Percentiles rank a stretch among this genome's conserved stretches.
Conservation (phyloP, 495 filamentous ascomycete genomes). For the Hyphodiscus hymeniophilus region DNA sequence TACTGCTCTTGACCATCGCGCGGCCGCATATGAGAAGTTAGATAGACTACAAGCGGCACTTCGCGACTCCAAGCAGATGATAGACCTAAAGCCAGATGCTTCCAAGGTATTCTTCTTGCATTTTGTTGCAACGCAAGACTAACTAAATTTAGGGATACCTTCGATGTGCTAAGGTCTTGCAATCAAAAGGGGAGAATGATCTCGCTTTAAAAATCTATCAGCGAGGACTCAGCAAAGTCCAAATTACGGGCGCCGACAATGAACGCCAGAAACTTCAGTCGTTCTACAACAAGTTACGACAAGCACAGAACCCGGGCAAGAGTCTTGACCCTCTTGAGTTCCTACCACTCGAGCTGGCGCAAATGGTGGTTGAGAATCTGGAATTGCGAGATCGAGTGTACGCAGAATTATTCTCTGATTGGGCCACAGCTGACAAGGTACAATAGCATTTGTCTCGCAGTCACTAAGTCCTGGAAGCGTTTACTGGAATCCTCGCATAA, state of each 20-base stretch:
- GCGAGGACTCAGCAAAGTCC: conserved; percentile 21
- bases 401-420: neutral
- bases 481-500: conserved; percentile 17
- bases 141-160: conserved; percentile 19
- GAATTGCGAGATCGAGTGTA: conserved; percentile 20
- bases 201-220: conserved; percentile 25
- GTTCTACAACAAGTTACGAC: conserved; percentile 18
- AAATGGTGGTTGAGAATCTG: conserved; percentile 18
- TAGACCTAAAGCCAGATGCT: conserved; percentile 19
- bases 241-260: conserved; percentile 20
- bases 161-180: conserved; percentile 22
- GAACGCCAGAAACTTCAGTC: conserved; percentile 20
- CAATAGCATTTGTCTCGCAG: conserved; percentile 21
- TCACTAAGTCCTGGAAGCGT: conserved; percentile 20
- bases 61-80: conserved; percentile 22
- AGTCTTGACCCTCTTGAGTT: conserved; percentile 18
- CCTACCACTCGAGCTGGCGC: conserved; percentile 19
- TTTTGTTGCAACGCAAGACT: neutral
- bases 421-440: neutral
- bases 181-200: conserved; percentile 14
- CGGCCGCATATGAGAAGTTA: conserved; percentile 23
- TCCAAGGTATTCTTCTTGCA: conserved; percentile 14
- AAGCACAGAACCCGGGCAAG: conserved; percentile 12
- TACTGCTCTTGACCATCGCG: conserved; percentile 22
- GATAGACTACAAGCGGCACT: conserved; percentile 17